phyloP scores from a whole-genome alignment of 2,329 filamentous ascomycete genomes.

The Penicillium corylophilum region DNA sequence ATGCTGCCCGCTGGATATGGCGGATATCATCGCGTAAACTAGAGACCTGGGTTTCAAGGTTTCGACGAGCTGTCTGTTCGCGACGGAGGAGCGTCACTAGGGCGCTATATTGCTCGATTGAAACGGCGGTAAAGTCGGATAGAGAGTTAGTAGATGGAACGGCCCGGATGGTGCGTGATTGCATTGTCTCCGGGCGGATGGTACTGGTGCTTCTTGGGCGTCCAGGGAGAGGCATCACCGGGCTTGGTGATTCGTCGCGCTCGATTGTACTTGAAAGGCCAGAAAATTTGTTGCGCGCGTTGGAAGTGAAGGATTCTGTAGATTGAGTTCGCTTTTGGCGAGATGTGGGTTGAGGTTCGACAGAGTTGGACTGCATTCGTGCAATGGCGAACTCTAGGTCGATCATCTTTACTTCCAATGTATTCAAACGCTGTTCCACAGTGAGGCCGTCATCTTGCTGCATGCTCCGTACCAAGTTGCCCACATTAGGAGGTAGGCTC shows the following conservation, averaged over 20 bases:
- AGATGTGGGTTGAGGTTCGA: conserved; percentile 16
- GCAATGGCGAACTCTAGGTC: conserved; percentile 52
- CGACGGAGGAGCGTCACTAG: conserved; percentile 47
- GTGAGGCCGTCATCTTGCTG: conserved; percentile 41
- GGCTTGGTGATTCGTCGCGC: conserved; percentile 16
- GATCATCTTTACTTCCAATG: conserved; percentile 51
- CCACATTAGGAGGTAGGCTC: conserved; percentile 35
- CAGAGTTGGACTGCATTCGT: conserved; percentile 43
- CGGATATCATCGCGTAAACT: conserved; percentile 43
- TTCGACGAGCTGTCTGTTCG: conserved; percentile 48
- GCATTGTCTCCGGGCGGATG: conserved; percentile 33
- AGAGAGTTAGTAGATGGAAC: conserved; percentile 33
- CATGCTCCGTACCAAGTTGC: conserved; percentile 40
- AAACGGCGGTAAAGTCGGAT: conserved; percentile 36
- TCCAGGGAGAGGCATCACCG: conserved; percentile 16
- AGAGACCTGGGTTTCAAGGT: conserved; percentile 45
- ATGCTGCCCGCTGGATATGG: conserved; percentile 32
- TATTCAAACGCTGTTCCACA: conserved; percentile 49
- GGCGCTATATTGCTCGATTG: conserved; percentile 49
- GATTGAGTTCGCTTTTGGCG: conserved; percentile 18
- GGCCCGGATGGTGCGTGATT: conserved; percentile 26
- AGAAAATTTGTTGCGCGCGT: conserved; percentile 20
- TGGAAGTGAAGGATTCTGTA: conserved; percentile 8
- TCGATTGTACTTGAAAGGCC: conserved; percentile 11
- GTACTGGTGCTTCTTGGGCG: conserved; percentile 34